A percentile compares a stretch with the other conserved stretches of the same genome.
phyloP scores from a whole-genome alignment of 768 basidiomycete genomes.

The Roridomyces roridus region DNA sequence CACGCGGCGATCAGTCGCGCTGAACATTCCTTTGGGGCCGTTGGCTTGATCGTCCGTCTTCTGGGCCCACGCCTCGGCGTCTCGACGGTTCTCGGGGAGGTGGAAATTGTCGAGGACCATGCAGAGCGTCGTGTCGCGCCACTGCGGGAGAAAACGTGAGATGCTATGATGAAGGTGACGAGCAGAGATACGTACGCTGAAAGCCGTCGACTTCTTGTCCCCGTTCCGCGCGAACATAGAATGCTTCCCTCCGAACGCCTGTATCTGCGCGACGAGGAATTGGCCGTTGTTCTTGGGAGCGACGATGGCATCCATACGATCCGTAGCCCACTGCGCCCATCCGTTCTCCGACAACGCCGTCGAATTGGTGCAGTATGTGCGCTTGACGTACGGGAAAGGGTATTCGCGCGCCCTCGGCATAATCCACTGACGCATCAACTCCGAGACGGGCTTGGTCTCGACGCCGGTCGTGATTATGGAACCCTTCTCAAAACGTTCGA shows the following conservation, averaged over 20 bases:
- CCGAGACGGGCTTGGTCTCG: constrained; percentile 7
- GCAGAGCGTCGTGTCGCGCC: constrained; percentile 19
- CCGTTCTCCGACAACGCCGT: constrained; percentile 7
- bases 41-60: constrained; percentile 7
- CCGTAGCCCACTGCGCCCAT: constrained; percentile 17
- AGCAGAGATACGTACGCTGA: constrained; percentile 16
- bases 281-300: constrained; percentile 10
- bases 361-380: constrained; percentile 4
- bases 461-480: background rate
- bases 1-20: constrained; percentile 13
- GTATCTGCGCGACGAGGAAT: constrained; percentile 14
- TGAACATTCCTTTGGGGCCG: constrained; percentile 13
- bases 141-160: too few species aligned
- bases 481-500: constrained; percentile 3
- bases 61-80: constrained; percentile 16
- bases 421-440: constrained; percentile 7
- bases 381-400: constrained; percentile 10
- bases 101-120: constrained; percentile 22
- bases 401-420: constrained; percentile 10
- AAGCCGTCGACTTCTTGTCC: constrained; percentile 12
- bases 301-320: constrained; percentile 10
- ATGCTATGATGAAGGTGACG: too few species aligned
- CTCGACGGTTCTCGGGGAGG: constrained; percentile 12
- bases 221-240: constrained; percentile 13
- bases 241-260: constrained; percentile 16